Percentiles rank a stretch among this genome's conserved stretches.
These are phyloP conservation scores for Phaffia australis DNA, from an alignment of 768 basidiomycete genomes.

Conservation along the genomic window DNA sequence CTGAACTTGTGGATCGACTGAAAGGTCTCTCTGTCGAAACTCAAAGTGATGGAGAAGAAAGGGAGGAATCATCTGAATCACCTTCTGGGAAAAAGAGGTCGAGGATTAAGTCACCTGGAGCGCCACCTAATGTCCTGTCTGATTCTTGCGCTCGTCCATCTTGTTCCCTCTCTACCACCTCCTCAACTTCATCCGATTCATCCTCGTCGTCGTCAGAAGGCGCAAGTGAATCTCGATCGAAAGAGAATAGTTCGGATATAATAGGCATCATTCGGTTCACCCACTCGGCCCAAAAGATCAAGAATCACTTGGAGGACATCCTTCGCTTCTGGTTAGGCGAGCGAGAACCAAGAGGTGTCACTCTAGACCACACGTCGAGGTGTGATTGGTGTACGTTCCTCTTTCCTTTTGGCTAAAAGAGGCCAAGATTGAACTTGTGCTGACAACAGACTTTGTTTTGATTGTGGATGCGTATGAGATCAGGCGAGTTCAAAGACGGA, in stretches of 20 bases:
- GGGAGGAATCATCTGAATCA: too few relatives aligned
- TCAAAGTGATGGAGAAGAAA: too few relatives aligned
- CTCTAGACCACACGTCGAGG: constrained; percentile 3
- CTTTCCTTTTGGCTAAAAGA: too few relatives aligned
- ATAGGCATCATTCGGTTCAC: constrained; percentile 15
- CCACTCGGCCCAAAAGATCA: background rate
- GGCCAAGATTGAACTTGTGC: too few relatives aligned
- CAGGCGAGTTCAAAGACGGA: constrained; percentile 16
- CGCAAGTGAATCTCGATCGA: background rate
- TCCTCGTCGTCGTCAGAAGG: background rate
- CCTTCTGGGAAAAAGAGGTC: too few relatives aligned
- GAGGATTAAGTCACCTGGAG: too few relatives aligned
- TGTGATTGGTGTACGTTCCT: constrained; percentile 13
- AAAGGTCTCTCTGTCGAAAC: too few relatives aligned
- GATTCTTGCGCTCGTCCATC: too few relatives aligned
- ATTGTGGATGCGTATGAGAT: too few relatives aligned
- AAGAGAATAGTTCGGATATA: constrained; percentile 3
- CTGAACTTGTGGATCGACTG: too few relatives aligned
- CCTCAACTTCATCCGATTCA: background rate
- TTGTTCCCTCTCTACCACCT: background rate
- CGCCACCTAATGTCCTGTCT: too few relatives aligned
- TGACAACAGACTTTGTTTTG: too few relatives aligned
- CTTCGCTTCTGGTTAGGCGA: constrained; percentile 20
- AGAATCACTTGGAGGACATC: constrained; percentile 6
- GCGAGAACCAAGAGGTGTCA: constrained; percentile 10